Conservation (phyloP, 257 asterid genomes). For the Rubia yunnanensis region DNA sequence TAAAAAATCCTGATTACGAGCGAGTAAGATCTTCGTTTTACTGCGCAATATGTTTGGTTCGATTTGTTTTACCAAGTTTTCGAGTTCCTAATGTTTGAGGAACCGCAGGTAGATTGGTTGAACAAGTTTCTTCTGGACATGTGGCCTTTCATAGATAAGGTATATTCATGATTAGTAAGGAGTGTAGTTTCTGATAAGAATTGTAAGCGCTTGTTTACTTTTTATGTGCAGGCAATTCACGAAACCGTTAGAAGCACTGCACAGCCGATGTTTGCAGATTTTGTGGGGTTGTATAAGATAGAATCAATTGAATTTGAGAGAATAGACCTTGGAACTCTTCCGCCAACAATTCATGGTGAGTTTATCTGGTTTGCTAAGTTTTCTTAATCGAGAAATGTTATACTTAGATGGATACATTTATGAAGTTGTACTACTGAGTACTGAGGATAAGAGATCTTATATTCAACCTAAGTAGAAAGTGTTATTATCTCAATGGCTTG, state of each 20-base stretch:
- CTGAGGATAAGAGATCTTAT: no score
- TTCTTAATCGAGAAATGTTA: not conserved
- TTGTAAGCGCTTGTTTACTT: constrained; percentile 6
- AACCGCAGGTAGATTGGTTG: constrained; percentile 73
- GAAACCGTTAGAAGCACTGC: constrained; percentile 52
- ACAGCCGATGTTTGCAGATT: constrained; percentile 64
- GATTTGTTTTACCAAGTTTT: not conserved
- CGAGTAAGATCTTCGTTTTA: constrained; percentile 35
- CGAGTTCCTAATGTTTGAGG: constrained; percentile 2
- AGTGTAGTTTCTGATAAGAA: not conserved
- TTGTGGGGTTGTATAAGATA: constrained; percentile 55
- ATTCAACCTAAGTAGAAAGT: not conserved
- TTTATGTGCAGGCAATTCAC: constrained; percentile 52
- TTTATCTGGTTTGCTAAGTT: constrained; percentile 1
- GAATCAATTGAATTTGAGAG: constrained; percentile 61
- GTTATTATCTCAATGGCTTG: not conserved
- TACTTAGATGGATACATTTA: no score
- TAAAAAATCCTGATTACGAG: constrained; percentile 77
- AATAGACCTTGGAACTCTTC: constrained; percentile 64
- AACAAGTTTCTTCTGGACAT: constrained; percentile 51
- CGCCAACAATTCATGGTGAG: constrained; percentile 77
- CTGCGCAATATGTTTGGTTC: not conserved
- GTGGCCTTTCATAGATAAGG: constrained; percentile 94
- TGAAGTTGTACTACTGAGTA: no score
- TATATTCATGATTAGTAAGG: constrained; percentile 8